Conservation (phyloP, 2,329 filamentous ascomycete genomes). For the Incumbomyces lentus region DNA sequence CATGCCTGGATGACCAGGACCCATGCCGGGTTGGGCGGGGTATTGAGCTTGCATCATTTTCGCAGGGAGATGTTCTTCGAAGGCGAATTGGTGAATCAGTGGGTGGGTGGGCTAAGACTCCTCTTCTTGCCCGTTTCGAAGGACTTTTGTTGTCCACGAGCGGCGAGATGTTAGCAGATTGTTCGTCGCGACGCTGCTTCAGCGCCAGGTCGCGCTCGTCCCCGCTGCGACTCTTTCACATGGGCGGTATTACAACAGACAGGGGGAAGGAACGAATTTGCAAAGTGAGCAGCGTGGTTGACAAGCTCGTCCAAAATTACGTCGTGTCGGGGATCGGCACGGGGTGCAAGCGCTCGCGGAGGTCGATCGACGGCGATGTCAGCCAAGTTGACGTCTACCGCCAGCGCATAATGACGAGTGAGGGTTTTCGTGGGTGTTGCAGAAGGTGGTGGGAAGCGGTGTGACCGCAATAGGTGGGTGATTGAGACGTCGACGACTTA, state of each 20-base stretch:
- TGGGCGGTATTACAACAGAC: neutral
- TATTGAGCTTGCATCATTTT: constrained; percentile 48
- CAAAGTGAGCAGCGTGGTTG: neutral
- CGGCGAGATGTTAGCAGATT: neutral
- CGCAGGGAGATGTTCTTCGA: constrained; percentile 21
- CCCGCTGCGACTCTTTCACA: neutral
- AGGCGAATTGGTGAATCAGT: no score
- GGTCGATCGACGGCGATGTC: neutral
- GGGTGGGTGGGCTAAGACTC: neutral
- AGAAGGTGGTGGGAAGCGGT: neutral
- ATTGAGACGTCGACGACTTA: neutral
- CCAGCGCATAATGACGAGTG: neutral
- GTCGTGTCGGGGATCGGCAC: neutral
- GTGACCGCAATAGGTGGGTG: neutral
- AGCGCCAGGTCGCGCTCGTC: neutral
- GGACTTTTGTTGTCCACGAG: neutral
- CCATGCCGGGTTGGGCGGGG: constrained; percentile 48
- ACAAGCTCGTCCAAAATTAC: neutral
- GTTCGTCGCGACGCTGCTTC: neutral
- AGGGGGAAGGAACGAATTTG: no score
- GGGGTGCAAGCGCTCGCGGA: neutral
- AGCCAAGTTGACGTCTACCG: neutral
- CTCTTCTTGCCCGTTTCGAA: neutral
- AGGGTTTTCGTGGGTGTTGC: no score
- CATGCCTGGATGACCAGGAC: constrained; percentile 44